Base-by-base conservation (phyloP, 2,329 filamentous ascomycete genomes). In the Fulvia fulva region DNA sequence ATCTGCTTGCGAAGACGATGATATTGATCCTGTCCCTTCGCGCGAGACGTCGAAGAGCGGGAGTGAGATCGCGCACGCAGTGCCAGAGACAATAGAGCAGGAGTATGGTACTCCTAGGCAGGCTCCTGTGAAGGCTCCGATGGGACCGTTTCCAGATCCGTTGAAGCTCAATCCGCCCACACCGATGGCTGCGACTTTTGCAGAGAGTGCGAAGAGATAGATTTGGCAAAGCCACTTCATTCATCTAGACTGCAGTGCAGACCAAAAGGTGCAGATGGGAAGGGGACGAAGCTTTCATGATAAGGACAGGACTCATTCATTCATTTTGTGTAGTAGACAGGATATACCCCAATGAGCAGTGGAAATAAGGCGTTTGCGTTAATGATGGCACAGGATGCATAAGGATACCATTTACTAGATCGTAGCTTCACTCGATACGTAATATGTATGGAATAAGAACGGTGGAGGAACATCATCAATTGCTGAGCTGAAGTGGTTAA, bases 1-100 rank as follows among this genome's bases (percentile, higher is more conserved):
- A 45, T 57, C 61, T 19, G 63, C 60, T 14, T 46, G 50, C 5
- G 54, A 54, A 21, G 57, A 52, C 22, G 55, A 53, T 28, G 26
- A 45, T n/a, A 23, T 49, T n/a, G n/a, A n/a, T 7, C 9, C n/a
- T 7, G 21, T 37, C 7, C 30, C 44, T 21, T 34, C 43, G 25
- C 43, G 53, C 19, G 45, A 50, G 43, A 19, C n/a, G 12, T 32
- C 23, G 22, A 50, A 28, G 28, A 21, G 6, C 14, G 22, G 9
- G 14, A 21, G n/a, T 9, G 44, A 55, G n/a, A 46, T 45, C 16
- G 23, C 26, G 12, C 5, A 19, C 5, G 47, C 9, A 21, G 25
- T 14, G 12, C 7, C n/a, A 21, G 14, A 4, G 12, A 9, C 23
- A 16, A 8, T 14, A 2, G 16, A 32, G 12, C 12, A 32, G 47